Conservation (phyloP, 2,329 filamentous ascomycete species). For the Hypocreales sp. region DNA sequence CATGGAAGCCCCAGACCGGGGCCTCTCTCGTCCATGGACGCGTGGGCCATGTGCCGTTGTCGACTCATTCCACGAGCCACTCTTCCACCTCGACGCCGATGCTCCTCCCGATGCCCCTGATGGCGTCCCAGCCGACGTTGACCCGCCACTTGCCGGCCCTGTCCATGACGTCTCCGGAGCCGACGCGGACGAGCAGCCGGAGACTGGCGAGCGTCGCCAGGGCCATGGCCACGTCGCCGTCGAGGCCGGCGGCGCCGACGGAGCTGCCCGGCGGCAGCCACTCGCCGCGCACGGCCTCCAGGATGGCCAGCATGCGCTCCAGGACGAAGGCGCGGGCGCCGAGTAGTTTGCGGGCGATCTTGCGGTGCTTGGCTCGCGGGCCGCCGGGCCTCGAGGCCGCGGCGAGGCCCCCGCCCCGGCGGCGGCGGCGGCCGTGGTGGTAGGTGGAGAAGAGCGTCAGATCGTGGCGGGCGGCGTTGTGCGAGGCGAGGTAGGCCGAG, state of each 20-base stretch:
- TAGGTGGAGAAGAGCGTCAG: constrained; percentile 60
- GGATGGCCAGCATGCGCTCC: constrained; percentile 66
- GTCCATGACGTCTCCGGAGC: constrained; percentile 48
- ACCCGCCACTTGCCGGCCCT: constrained; percentile 60
- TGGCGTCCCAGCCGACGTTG: constrained; percentile 65
- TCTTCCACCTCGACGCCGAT: constrained; percentile 69
- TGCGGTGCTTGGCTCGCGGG: constrained; percentile 39
- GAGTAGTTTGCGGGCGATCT: constrained; percentile 62
- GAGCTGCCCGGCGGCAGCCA: constrained; percentile 24
- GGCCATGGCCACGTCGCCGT: constrained; percentile 44
- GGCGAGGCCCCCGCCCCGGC: constrained; percentile 30
- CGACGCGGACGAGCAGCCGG: constrained; percentile 51
- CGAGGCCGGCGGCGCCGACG: constrained; percentile 19
- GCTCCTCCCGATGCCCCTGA: constrained; percentile 52
- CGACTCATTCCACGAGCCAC: constrained; percentile 55
- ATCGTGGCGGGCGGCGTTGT: constrained; percentile 63
- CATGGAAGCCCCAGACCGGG: too few species aligned
- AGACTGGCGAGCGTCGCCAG: constrained; percentile 61
- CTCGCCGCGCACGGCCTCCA: constrained; percentile 47
- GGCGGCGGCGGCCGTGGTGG: constrained; percentile 34
- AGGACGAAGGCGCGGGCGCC: constrained; percentile 64
- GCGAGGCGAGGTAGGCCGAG: constrained; percentile 66
- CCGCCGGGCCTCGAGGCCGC: constrained; percentile 9
- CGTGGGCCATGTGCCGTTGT: too few species aligned
- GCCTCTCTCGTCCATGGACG: too few species aligned